Evolutionary conservation across 164 flowering plant genomes (phyloP), one percentile per base, ranked within the genome.

Genomic region (Liquidambar formosana): DNA sequence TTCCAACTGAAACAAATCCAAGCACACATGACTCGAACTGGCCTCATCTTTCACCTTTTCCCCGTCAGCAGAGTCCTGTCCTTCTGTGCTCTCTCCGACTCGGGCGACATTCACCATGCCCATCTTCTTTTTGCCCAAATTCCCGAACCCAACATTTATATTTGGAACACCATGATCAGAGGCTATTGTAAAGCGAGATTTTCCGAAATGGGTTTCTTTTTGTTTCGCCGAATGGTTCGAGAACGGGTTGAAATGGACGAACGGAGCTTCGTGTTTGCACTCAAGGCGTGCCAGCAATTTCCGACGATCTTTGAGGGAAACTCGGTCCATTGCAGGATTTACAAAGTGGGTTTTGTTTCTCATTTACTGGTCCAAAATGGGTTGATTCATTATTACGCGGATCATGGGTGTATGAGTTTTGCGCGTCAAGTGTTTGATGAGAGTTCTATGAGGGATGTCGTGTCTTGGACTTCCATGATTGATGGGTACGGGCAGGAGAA

Each of bases 141-240:
- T 25, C 25, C 63, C 10, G 46, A 72, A 18, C 94, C 89, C 72
- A 89, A 85, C 71, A 71, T 75, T 33, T 89, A 80, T 58, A 83
- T 85, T 27, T 91, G 87, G 85, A 90, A 90, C 61, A 82, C 92
- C 13, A 83, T 90, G 88, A 81, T 90, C 12, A 79, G 86, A 67
- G 91, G 88, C 6, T 80, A 75, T 72, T 67, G 26, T 16, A 83
- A 57, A 48, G 70, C 71, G 0, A 57, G 66, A 28, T 6, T 47
- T 12, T 81, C 80, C 6, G 26, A 51, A 9, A 23, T 28, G 63
- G 88, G 84, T 19, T 71, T 89, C 16, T 52, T 63, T 45, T 66
- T 81, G 52, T 91, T 84, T 38, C 66, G 77, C 8, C 68, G 33
- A 26, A 86, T 91, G 93, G 71, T 87, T 44, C 53, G 64, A 38